These are phyloP conservation scores for Pythium guiyangense DNA, from an alignment of 352 stramenopile species.

Conservation along the genomic window DNA sequence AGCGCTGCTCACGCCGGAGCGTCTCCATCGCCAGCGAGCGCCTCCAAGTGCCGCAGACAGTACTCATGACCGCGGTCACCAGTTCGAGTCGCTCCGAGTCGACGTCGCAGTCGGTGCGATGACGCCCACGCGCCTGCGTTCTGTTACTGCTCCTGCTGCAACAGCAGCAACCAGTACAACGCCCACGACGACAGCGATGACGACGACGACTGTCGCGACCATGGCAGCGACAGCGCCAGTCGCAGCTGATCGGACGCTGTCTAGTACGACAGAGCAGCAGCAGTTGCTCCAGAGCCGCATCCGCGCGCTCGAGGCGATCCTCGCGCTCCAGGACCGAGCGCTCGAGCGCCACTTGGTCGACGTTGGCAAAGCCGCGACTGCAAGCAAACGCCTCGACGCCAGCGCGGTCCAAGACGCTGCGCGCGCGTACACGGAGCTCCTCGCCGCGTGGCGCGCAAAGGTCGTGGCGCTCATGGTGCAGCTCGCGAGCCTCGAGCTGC, in stretches of 20 bases:
- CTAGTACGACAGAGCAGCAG: slow-evolving; percentile 1
- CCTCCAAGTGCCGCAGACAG: background rate
- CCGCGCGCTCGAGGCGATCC: slow-evolving; percentile 44
- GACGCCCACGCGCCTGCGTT: slow-evolving; percentile 1
- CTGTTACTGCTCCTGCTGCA: background rate
- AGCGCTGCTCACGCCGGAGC: slow-evolving; percentile 10
- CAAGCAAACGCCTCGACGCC: background rate
- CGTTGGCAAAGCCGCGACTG: slow-evolving; percentile 14
- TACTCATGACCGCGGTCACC: background rate
- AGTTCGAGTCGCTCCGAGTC: background rate
- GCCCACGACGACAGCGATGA: background rate
- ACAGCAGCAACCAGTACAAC: background rate
- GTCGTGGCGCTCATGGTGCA: slow-evolving; percentile 58
- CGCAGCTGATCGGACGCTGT: too few species aligned
- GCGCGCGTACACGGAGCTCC: slow-evolving; percentile 26
- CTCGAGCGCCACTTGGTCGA: slow-evolving; percentile 29
- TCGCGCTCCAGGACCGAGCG: slow-evolving; percentile 54
- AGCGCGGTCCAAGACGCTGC: slow-evolving; percentile 14
- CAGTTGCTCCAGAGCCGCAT: slow-evolving; percentile 42
- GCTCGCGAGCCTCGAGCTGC: slow-evolving; percentile 32
- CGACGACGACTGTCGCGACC: background rate
- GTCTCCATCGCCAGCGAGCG: background rate
- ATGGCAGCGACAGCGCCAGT: background rate
- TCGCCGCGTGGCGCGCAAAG: slow-evolving; percentile 55
- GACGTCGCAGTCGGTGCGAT: slow-evolving; percentile 5